Evolutionary conservation across 805 yeast genomes (phyloP).

Genomic region (Ogataea paraovalis): DNA sequence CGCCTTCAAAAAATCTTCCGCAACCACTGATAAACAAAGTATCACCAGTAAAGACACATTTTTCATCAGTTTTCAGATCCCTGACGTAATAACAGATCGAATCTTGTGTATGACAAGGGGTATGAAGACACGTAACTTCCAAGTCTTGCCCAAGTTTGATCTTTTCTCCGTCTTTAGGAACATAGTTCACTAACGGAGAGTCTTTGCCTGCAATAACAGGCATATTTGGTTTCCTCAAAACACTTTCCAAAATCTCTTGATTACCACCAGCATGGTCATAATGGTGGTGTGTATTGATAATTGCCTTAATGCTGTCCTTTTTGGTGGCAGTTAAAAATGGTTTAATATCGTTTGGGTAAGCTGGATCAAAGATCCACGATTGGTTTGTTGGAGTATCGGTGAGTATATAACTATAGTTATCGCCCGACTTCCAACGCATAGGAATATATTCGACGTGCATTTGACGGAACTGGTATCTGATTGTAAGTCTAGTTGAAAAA

Average conservation of each 20-base stretch:
- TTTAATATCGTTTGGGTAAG: slow-evolving; percentile 70
- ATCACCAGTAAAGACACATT: slow-evolving; percentile 91
- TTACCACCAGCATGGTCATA: slow-evolving; percentile 94
- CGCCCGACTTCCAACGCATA: slow-evolving; percentile 94
- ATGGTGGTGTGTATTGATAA: slow-evolving; percentile 96
- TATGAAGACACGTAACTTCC: slow-evolving; percentile 75
- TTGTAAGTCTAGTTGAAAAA: neutral
- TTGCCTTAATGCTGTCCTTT: slow-evolving; percentile 56
- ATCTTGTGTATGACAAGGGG: slow-evolving; percentile 98
- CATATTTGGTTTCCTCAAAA: slow-evolving; percentile 36
- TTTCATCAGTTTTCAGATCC: slow-evolving; percentile 60
- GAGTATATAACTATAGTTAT: slow-evolving; percentile 82
- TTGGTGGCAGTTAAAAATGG: slow-evolving; percentile 34
- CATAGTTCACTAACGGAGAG: slow-evolving; percentile 65
- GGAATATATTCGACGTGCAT: slow-evolving; percentile 85
- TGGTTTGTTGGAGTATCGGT: slow-evolving; percentile 61
- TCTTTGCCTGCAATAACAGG: slow-evolving; percentile 84
- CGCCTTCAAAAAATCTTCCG: slow-evolving; percentile 95
- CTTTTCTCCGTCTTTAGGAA: slow-evolving; percentile 63
- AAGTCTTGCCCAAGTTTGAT: slow-evolving; percentile 62
- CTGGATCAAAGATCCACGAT: slow-evolving; percentile 90
- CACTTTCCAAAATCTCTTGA: slow-evolving; percentile 27
- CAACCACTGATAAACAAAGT: slow-evolving; percentile 93
- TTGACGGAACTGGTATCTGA: slow-evolving; percentile 30
- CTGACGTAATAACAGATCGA: slow-evolving; percentile 81